Percentiles rank a stretch among this genome's conserved stretches.
These are phyloP conservation scores for Pleurotus platypus DNA, from an alignment of 768 basidiomycete genomes.

Conservation along the genomic window DNA sequence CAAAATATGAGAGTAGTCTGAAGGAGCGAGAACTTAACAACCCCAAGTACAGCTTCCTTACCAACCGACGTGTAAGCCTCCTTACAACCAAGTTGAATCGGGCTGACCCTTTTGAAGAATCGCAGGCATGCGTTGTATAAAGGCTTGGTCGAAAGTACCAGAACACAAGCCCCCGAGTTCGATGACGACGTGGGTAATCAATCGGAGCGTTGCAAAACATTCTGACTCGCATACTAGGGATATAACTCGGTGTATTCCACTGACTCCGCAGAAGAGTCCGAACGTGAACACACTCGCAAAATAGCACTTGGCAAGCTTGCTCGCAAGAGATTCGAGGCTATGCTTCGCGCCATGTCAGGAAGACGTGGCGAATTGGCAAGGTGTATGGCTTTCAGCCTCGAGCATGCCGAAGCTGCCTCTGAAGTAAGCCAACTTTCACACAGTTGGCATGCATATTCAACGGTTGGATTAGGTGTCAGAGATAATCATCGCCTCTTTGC, in stretches of 20 bases:
- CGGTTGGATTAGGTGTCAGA: constrained; percentile 66
- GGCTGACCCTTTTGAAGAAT: constrained; percentile 41
- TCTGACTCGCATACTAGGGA: constrained; percentile 43
- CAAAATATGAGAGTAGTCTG: constrained; percentile 71
- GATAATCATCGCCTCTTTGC: constrained; percentile 83
- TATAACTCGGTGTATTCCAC: constrained; percentile 88
- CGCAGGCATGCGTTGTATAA: constrained; percentile 69
- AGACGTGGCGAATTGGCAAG: constrained; percentile 88
- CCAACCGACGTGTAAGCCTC: constrained; percentile 47
- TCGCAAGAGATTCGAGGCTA: constrained; percentile 81
- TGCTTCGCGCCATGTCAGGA: constrained; percentile 84
- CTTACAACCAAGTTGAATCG: constrained; percentile 1
- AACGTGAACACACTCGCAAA: constrained; percentile 78
- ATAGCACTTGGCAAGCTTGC: constrained; percentile 76
- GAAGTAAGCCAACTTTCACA: constrained; percentile 53
- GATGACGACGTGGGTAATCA: constrained; percentile 63
- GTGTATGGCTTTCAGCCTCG: constrained; percentile 96
- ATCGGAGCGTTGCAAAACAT: background rate
- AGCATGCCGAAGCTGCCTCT: constrained; percentile 93
- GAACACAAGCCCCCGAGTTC: constrained; percentile 62
- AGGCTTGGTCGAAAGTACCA: constrained; percentile 59
- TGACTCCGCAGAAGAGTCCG: constrained; percentile 92
- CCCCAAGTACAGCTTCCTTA: constrained; percentile 78
- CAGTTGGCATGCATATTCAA: background rate
- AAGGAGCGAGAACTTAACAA: constrained; percentile 77